Conservation (phyloP, 2,329 filamentous ascomycete species). For the Penicillium sp. region DNA sequence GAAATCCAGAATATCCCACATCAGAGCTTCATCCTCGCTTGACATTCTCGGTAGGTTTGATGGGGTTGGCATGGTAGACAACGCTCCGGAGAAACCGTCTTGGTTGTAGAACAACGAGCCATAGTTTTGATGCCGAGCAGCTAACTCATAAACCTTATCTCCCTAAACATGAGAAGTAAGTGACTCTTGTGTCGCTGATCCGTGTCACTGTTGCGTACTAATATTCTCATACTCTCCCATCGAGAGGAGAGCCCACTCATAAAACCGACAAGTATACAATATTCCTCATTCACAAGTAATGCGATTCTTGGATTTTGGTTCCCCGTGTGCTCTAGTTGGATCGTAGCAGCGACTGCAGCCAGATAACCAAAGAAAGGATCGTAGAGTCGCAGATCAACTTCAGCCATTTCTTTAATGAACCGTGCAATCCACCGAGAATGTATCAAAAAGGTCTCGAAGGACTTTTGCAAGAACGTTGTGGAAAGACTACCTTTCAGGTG, state of each 20-base stretch:
- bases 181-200: not conserved
- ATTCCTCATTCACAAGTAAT: slow-evolving; percentile 22
- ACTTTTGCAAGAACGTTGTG: slow-evolving; percentile 28
- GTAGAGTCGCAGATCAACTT: slow-evolving; percentile 19
- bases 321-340: slow-evolving; percentile 27
- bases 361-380: slow-evolving; percentile 30
- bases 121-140: slow-evolving; percentile 23
- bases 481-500: slow-evolving; percentile 23
- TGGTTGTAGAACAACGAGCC: slow-evolving; percentile 27
- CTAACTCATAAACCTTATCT: slow-evolving; percentile 19
- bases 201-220: slow-evolving; percentile 10
- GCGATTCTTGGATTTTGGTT: slow-evolving; percentile 27
- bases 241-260: slow-evolving; percentile 21
- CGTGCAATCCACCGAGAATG: slow-evolving; percentile 29
- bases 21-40: slow-evolving; percentile 20
- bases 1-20: slow-evolving; percentile 29
- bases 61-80: slow-evolving; percentile 25
- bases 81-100: slow-evolving; percentile 22
- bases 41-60: slow-evolving; percentile 27
- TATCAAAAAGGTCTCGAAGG: slow-evolving; percentile 27
- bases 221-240: slow-evolving; percentile 22
- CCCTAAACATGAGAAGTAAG: slow-evolving; percentile 11
- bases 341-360: slow-evolving; percentile 28
- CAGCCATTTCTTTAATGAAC: slow-evolving; percentile 24
- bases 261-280: slow-evolving; percentile 20